Conservation (phyloP, 108 stramenopile genomes). For the Stephanodiscus minutulus region DNA sequence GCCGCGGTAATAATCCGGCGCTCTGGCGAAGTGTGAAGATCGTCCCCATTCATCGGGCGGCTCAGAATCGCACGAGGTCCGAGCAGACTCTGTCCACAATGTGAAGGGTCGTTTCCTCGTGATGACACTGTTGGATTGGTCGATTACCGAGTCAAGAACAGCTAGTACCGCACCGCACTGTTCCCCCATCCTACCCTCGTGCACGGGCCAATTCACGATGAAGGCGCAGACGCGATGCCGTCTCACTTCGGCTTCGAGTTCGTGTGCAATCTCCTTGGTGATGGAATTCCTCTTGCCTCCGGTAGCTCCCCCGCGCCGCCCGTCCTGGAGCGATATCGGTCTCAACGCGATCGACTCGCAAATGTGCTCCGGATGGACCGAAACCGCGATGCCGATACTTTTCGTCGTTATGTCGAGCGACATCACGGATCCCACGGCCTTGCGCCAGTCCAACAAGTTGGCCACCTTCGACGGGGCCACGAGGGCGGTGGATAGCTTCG, state of each 20-base stretch:
- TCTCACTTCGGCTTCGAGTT: constrained; percentile 36
- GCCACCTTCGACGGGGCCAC: constrained; percentile 48
- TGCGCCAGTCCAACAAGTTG: constrained; percentile 40
- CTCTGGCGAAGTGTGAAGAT: constrained; percentile 30
- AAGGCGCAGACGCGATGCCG: constrained; percentile 46
- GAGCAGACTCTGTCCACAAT: constrained; percentile 21
- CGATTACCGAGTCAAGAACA: constrained; percentile 40
- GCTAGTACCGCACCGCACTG: constrained; percentile 49
- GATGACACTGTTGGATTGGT: constrained; percentile 39
- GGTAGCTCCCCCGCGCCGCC: neutral
- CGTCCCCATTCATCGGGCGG: constrained; percentile 46
- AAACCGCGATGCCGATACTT: constrained; percentile 43
- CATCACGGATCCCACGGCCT: constrained; percentile 42
- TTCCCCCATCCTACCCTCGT: constrained; percentile 45
- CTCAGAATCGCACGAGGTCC: constrained; percentile 20
- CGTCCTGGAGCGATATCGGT: constrained; percentile 19
- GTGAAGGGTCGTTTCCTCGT: constrained; percentile 45
- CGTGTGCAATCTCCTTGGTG: constrained; percentile 22
- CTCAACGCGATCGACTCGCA: constrained; percentile 19
- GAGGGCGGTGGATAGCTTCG: constrained; percentile 37
- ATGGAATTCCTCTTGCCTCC: constrained; percentile 19
- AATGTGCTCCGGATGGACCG: constrained; percentile 37
- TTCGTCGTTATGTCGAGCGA: constrained; percentile 35
- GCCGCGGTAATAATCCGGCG: constrained; percentile 21
- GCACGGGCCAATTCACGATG: constrained; percentile 49